Evolutionary conservation across 495 filamentous ascomycete genomes (phyloP).

Genomic region (Lindgomyces ingoldianus): DNA sequence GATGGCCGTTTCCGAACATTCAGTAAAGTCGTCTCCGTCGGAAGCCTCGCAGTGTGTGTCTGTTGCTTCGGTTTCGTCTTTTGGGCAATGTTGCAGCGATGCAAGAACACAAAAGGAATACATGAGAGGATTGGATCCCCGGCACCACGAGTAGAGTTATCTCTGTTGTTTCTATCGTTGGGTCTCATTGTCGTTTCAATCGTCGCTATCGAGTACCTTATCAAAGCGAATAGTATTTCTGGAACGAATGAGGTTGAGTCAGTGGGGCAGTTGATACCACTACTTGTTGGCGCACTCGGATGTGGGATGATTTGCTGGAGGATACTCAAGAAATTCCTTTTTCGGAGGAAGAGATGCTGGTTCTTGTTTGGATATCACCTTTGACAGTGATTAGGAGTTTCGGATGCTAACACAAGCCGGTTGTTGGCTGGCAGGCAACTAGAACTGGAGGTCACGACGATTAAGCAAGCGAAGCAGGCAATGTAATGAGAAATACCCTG

Average conservation of each 20-base stretch:
- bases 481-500: no score
- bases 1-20: constrained; percentile 1
- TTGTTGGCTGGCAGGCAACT: no score
- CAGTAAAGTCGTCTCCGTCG: background rate
- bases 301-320: background rate
- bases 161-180: background rate
- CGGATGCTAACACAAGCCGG: background rate
- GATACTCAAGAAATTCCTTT: background rate
- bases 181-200: background rate
- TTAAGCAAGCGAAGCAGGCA: no score
- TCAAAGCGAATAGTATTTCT: background rate
- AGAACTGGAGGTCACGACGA: no score
- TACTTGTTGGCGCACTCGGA: background rate
- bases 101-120: background rate
- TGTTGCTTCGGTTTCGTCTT: background rate
- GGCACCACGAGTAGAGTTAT: background rate
- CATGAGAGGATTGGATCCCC: background rate
- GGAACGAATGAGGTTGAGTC: background rate
- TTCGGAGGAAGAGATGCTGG: background rate
- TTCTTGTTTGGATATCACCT: background rate
- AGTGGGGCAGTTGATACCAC: background rate
- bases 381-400: background rate
- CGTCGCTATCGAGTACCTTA: constrained; percentile 1
- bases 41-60: background rate
- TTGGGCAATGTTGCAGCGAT: background rate